A percentile compares a stretch with the other conserved stretches of the same genome.
Evolutionary conservation across 2,329 filamentous ascomycete species (phyloP).

Genomic region (Microthyrium microscopicum): DNA sequence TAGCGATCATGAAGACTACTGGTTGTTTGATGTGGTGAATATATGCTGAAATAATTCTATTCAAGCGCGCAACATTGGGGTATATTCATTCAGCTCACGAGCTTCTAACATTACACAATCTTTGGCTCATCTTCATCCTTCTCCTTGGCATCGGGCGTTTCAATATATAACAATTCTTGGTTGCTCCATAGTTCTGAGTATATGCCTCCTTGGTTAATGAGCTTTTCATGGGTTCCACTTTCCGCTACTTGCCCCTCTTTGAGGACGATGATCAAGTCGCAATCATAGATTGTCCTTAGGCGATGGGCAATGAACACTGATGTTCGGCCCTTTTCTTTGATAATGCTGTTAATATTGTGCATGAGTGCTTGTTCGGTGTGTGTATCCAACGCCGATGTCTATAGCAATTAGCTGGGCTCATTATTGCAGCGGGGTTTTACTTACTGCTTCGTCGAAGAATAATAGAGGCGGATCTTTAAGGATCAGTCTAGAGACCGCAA

Average conservation of each 20-base stretch:
- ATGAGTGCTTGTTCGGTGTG: constrained; percentile 85
- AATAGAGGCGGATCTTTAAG: constrained; percentile 79
- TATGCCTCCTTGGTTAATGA: constrained; percentile 62
- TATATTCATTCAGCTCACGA: no score
- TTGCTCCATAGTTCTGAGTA: constrained; percentile 86
- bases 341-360: constrained; percentile 80
- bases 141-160: no score
- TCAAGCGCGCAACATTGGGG: no score
- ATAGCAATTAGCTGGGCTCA: constrained; percentile 4
- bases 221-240: constrained; percentile 67
- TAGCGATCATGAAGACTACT: not conserved
- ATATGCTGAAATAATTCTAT: not conserved
- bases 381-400: constrained; percentile 77
- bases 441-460: constrained; percentile 81
- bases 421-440: constrained; percentile 15
- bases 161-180: constrained; percentile 20
- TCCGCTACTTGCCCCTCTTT: constrained; percentile 75
- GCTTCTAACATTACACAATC: no score
- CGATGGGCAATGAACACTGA: constrained; percentile 93
- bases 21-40: not conserved
- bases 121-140: constrained; percentile 1
- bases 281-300: constrained; percentile 83
- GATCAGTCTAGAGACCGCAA: constrained; percentile 68
- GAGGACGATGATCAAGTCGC: constrained; percentile 79
- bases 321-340: constrained; percentile 74